Evolutionary conservation across 2,329 filamentous ascomycete genomes (phyloP), one percentile per base, ranked within the genome.

Genomic region (Talaromyces islandicus): DNA sequence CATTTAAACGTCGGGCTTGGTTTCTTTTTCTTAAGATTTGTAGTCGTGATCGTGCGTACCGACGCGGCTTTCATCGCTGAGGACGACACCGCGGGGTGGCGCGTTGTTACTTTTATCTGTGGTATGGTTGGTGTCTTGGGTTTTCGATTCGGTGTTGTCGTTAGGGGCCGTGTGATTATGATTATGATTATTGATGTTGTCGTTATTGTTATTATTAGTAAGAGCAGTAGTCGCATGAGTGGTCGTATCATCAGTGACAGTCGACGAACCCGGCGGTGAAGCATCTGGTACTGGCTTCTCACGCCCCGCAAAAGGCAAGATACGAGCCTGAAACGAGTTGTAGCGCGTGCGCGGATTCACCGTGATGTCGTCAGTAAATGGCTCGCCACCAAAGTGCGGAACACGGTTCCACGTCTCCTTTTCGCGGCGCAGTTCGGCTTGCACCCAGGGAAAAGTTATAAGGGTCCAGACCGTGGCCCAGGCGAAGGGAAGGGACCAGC

Each of bases 391-490:
- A 12, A 64, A 66, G 21, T 55, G 51, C 24, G 64, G 67, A 46
- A 73, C 70, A 29, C 71, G 66, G 4, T 63, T 67, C 77, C 77
- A 80, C 2, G 73, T 73, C 41, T 73, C 66, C 59, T 75, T 78
- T 63, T 80, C 78, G 17, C 73, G 74, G 54, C 75, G 72, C 41
- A 80, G 71, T 50, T 78, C 75, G 57, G 73, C 72, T 59, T 77
- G 73, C 2, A 80, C 76, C 78, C 77, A 80, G 7, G 73, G 73
- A 54, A 80, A 76, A 21, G 77, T 78, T 56, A 80, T 76, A 11
- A 77, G 55, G 0, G 72, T 74, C 78, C 78, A 80, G 19, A 79
- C 56, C 17, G 64, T 68, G 6, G 74, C 72, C 76, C 76, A 79
- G 35, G 72, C 68, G 54, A 78, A 77, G 0, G 77, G 76, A 19